Evolutionary conservation across 345 rosid genomes (phyloP), one percentile per base, ranked within the genome.

Genomic region (Populus tremula): DNA sequence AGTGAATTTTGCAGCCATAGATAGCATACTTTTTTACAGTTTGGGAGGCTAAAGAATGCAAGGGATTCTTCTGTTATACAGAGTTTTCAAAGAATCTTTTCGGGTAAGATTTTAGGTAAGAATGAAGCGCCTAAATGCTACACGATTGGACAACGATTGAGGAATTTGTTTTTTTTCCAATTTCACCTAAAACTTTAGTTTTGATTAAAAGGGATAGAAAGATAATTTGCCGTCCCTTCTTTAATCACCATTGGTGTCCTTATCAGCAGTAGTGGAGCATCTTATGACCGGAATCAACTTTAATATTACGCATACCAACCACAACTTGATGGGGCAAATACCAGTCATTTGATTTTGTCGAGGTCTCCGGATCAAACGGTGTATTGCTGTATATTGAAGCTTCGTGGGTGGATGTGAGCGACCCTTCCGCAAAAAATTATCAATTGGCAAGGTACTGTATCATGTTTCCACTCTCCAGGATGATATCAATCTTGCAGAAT

Each of bases 221-320:
- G 27, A 69, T n/a, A 38, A 69, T 17, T 12, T 20, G 72, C 33
- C 49, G 67, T 12, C 49, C 23, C 54, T 20, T 69, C 21, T 31
- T 68, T 67, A n/a, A 39, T 31, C 50, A 76, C 87, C 82, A 62
- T 50, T 65, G 45, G 70, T 45, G 85, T 84, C 84, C 5, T 41
- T 66, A 54, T 79, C 80, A 20, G 17, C 50, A 47, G 54, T 17
- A 64, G 82, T 81, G 84, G 85, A 59, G 82, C 84, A 80, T 86
- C 81, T 75, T 70, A 23, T 20, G 12, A 43, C 59, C 62, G 43
- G 67, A 70, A 65, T 80, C 69, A 68, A 27, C 20, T 39, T n/a
- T 10, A 25, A 14, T 29, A 33, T 23, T 16, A 70, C 50, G 29
- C 70, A 25, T 67, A 11, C 64, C 71, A 74, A 56, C 80, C 78